phyloP scores from a whole-genome alignment of 805 yeast species.

The Ogataea paraovalis region DNA sequence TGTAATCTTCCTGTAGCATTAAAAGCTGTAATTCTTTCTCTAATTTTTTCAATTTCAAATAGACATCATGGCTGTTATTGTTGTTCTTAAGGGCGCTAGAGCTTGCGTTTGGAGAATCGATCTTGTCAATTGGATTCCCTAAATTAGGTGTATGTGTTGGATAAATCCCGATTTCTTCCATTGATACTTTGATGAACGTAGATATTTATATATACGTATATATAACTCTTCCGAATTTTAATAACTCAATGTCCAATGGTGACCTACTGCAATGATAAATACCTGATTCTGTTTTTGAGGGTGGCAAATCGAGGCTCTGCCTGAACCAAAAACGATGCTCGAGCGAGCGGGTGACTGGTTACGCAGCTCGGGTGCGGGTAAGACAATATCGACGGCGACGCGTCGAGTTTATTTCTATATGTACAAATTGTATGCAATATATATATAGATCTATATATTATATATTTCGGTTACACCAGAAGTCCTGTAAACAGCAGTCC shows the following conservation, averaged over 20 bases:
- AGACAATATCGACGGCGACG: not conserved
- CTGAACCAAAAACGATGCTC: not conserved
- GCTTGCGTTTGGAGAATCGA: conserved; percentile 26
- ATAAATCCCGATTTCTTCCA: conserved; percentile 64
- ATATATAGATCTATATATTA: not conserved
- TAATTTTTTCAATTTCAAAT: conserved; percentile 77
- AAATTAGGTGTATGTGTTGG: conserved; percentile 27
- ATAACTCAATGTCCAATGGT: too few species aligned
- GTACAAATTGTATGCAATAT: too few species aligned
- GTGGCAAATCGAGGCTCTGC: conserved; percentile 9
- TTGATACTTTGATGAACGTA: conserved; percentile 14
- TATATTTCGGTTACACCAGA: not conserved
- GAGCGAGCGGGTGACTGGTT: not conserved
- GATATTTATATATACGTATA: not conserved
- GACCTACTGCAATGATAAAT: too few species aligned
- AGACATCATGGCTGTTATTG: conserved; percentile 56
- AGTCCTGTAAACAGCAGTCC: not conserved
- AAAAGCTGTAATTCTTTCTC: conserved; percentile 87
- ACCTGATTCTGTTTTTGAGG: conserved; percentile 2
- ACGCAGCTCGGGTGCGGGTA: conserved; percentile 1
- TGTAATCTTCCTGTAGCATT: conserved; percentile 88
- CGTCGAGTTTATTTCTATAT: conserved; percentile 3
- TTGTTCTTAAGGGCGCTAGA: conserved; percentile 13
- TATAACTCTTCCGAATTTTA: too few species aligned
- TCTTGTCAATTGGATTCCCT: conserved; percentile 21